Percentiles rank a stretch among this genome's conserved stretches.
These are phyloP conservation scores for Colletotrichum siamense DNA, from an alignment of 2,329 filamentous ascomycete genomes.

Conservation along the genomic window DNA sequence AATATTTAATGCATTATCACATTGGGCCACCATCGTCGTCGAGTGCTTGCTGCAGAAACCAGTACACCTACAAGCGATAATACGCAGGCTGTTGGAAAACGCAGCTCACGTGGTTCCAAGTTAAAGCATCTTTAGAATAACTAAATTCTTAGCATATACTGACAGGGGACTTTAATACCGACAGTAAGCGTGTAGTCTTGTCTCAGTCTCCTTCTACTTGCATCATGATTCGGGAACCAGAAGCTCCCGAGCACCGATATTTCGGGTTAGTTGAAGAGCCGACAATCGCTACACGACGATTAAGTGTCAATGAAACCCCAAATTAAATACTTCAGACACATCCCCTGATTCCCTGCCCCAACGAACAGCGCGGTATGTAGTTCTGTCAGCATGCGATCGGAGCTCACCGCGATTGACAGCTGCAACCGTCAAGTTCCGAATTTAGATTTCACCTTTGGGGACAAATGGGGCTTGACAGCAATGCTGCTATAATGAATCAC, in stretches of 20 bases:
- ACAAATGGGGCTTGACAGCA: not conserved
- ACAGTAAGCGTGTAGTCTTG: not conserved
- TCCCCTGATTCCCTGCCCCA: not conserved
- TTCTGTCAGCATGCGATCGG: not conserved
- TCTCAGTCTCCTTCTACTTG: not conserved
- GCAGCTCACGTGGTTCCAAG: not conserved
- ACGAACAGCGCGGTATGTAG: not conserved
- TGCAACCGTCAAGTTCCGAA: not conserved
- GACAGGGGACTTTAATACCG: fast-evolving
- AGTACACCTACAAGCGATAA: not conserved
- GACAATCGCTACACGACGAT: not conserved
- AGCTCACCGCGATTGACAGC: not conserved
- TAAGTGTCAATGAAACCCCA: not conserved
- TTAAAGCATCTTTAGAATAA: not conserved
- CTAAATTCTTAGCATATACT: not conserved
- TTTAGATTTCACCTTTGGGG: not conserved
- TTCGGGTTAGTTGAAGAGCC: not conserved
- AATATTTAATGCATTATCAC: fast-evolving
- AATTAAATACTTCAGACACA: not conserved
- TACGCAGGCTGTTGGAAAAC: not conserved
- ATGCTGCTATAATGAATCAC: not conserved
- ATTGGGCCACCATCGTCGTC: not conserved
- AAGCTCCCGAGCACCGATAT: not conserved
- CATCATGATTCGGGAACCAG: not conserved
- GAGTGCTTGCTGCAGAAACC: not conserved